Percentiles rank a stretch among this genome's conserved stretches.
Conservation (phyloP, 768 basidiomycete genomes). For the Boletus insuetus region DNA sequence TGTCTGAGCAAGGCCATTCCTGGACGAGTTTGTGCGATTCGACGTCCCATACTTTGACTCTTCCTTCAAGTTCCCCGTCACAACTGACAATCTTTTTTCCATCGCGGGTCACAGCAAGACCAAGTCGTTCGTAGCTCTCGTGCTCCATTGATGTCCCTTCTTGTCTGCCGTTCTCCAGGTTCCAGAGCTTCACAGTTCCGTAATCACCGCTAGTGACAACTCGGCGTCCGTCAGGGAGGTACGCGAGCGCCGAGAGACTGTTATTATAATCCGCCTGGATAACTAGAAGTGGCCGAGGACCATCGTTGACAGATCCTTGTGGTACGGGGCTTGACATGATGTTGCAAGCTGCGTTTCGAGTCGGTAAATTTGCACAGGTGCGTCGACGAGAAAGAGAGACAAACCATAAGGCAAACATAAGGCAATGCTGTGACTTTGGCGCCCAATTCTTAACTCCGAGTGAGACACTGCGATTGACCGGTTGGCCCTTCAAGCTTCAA, state of each 20-base stretch:
- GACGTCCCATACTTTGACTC: background rate
- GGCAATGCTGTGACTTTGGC: too few relatives aligned
- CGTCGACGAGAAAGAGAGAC: too few relatives aligned
- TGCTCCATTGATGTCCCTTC: background rate
- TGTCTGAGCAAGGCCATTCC: background rate
- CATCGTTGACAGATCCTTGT: too few relatives aligned
- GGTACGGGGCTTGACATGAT: too few relatives aligned
- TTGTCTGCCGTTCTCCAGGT: background rate
- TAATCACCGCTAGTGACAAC: background rate
- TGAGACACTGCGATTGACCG: too few relatives aligned
- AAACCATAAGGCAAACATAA: too few relatives aligned
- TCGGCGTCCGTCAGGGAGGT: background rate
- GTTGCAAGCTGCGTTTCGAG: too few relatives aligned
- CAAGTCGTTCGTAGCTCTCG: too few relatives aligned
- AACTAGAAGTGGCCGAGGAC: too few relatives aligned
- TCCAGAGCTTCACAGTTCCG: background rate
- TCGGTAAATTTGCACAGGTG: too few relatives aligned
- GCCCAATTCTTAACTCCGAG: too few relatives aligned
- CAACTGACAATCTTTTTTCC: background rate
- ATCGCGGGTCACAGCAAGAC: background rate
- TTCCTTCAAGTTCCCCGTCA: background rate
- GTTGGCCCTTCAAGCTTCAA: too few relatives aligned
- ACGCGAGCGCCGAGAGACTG: background rate
- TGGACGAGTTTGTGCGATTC: background rate
- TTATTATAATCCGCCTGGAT: background rate